Evolutionary conservation across 805 yeast species (phyloP), one percentile per base, ranked within the genome.

Genomic region (Kluyveromyces wickerhamii): DNA sequence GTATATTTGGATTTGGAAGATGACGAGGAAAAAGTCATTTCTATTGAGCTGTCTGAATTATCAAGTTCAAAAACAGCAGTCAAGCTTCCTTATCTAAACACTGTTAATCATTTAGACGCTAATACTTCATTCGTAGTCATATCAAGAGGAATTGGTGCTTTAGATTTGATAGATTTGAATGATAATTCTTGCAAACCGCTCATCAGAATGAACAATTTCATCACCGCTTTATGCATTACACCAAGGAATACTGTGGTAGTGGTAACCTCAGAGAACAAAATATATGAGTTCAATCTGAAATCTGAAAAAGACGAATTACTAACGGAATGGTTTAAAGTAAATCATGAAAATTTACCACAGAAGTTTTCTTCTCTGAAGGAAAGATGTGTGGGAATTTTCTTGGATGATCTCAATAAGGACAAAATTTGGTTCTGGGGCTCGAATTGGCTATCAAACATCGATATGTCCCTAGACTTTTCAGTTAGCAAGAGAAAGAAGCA

Each of bases 351-450:
- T 37, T 59, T 87, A 43, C 96, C 97, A 2, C 64, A 64, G 23
- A 74, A 75, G 41, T 77, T 81, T 41, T 51, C 67, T 12, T 54
- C 64, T 2, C 62, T 72, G 35, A 71, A 70, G 12, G 89, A 82
- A 38, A 77, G 79, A 47, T 78, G 94, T 36, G 68, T 73, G 39
- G 96, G 95, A 11, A 57, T 83, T 9, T 84, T 82, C 51, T 51
- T 55, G 11, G 76, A 74, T 34, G 56, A 54, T 7, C 50, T 54
- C 3, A 57, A 60, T 21, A 44, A 59, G 1, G 49, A 61, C 21
- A 66, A 73, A 37, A 62, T 81, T 11, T 89, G 96, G 96, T 59
- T 86, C n/a, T 87, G 84, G 73, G 94, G 96, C 2, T 68, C 82
- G 14, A 72, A 72, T 34, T 89, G 95, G 94, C 45, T 88, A 11